Evolutionary conservation across 306 rosid genomes (phyloP).

Genomic region (Trifolium dubium): DNA sequence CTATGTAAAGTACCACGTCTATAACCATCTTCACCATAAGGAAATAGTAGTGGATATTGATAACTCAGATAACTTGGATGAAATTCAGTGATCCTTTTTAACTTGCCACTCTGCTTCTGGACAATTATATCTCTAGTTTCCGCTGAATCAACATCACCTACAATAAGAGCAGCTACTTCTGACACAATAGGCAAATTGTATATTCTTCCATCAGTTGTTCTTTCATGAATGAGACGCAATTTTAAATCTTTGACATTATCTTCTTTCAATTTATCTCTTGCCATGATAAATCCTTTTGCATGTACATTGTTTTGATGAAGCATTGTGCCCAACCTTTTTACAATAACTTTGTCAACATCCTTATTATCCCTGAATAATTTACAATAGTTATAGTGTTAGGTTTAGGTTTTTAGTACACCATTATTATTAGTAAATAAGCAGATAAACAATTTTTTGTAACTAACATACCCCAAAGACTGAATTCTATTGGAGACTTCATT

Average conservation of each 20-base stretch:
- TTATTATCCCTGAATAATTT: too few species aligned
- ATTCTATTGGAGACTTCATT: not conserved
- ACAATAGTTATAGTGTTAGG: too few species aligned
- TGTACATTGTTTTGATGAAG: not conserved
- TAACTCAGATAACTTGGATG: not conserved
- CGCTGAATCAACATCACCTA: not conserved
- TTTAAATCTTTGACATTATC: too few species aligned
- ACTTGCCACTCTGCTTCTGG: not conserved
- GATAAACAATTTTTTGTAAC: not conserved
- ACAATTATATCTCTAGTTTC: not conserved
- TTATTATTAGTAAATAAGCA: too few species aligned
- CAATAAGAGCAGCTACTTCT: not conserved
- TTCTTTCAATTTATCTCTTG: not conserved
- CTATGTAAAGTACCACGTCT: not conserved
- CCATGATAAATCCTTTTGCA: not conserved
- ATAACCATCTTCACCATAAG: not conserved
- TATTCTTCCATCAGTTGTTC: not conserved
- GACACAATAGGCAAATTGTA: not conserved
- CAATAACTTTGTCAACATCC: too few species aligned
- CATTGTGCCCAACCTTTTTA: not conserved
- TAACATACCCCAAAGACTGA: not conserved
- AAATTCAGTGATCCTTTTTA: not conserved
- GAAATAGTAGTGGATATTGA: not conserved
- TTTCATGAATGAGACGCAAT: too few species aligned
- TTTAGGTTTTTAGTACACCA: too few species aligned